Conservation (phyloP, 768 basidiomycete genomes). For the Calocera viscosa region DNA sequence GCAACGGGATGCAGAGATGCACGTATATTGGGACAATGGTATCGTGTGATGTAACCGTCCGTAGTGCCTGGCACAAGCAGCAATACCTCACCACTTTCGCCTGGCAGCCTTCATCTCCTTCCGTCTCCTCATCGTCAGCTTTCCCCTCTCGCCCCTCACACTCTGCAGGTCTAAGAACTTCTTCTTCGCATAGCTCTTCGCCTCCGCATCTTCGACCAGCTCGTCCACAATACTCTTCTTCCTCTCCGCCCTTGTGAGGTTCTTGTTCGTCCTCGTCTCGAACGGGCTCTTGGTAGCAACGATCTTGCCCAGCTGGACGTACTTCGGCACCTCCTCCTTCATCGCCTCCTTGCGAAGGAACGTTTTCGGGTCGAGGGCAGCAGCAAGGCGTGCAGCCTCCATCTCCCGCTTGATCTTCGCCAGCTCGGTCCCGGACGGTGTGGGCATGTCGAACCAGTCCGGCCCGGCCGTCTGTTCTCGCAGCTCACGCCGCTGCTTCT, state of each 20-base stretch:
- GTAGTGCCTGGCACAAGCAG: no score
- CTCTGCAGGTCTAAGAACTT: slow-evolving; percentile 72
- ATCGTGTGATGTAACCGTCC: no score
- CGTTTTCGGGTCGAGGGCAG: slow-evolving; percentile 82
- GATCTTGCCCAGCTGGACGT: slow-evolving; percentile 73
- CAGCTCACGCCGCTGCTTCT: slow-evolving; percentile 62
- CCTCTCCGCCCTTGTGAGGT: slow-evolving; percentile 53
- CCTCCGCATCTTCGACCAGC: slow-evolving; percentile 75
- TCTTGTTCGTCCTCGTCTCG: slow-evolving; percentile 53
- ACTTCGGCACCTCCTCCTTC: slow-evolving; percentile 76
- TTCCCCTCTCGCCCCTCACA: slow-evolving; percentile 54
- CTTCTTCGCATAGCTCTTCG: slow-evolving; percentile 77
- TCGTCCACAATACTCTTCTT: slow-evolving; percentile 83
- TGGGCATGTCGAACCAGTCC: slow-evolving; percentile 80
- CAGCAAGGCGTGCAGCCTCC: slow-evolving; percentile 71
- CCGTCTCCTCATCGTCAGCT: slow-evolving; percentile 54
- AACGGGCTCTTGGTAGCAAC: slow-evolving; percentile 59
- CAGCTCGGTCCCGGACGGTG: slow-evolving; percentile 65
- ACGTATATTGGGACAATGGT: no score
- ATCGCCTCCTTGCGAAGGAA: slow-evolving; percentile 82
- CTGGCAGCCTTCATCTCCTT: slow-evolving; percentile 40
- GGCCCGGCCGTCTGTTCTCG: slow-evolving; percentile 62
- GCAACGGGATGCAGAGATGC: no score
- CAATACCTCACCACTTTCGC: slow-evolving; percentile 60
- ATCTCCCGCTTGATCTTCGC: slow-evolving; percentile 73